phyloP scores from a whole-genome alignment of 2,329 filamentous ascomycete genomes.

The Colletotrichum viniferum region DNA sequence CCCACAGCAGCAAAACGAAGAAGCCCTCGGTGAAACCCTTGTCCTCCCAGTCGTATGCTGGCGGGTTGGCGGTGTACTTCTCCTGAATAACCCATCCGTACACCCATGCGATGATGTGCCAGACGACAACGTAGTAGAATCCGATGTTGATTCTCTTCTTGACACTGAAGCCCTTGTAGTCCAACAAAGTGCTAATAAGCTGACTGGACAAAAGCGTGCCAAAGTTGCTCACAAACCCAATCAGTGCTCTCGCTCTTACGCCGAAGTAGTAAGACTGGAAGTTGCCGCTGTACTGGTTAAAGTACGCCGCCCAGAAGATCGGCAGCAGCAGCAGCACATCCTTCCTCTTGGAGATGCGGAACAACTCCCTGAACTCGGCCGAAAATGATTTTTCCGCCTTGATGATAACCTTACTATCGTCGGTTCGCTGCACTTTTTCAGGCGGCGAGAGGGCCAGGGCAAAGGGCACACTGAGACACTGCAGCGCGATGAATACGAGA shows the following conservation, averaged over 20 bases:
- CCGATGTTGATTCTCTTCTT: slow-evolving; percentile 45
- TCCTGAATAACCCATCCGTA: slow-evolving; percentile 59
- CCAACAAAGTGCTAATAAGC: slow-evolving; percentile 47
- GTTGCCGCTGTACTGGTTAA: slow-evolving; percentile 43
- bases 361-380: slow-evolving; percentile 28
- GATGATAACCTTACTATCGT: slow-evolving; percentile 30
- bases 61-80: slow-evolving; percentile 48
- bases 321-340: slow-evolving; percentile 27
- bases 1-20: slow-evolving; percentile 53
- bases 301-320: slow-evolving; percentile 31
- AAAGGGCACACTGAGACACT: slow-evolving; percentile 30
- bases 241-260: slow-evolving; percentile 49
- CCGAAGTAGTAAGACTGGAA: slow-evolving; percentile 47
- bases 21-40: slow-evolving; percentile 50
- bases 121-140: slow-evolving; percentile 49
- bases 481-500: slow-evolving; percentile 31
- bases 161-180: slow-evolving; percentile 39
- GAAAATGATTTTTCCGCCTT: slow-evolving; percentile 24
- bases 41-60: slow-evolving; percentile 43
- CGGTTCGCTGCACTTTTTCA: slow-evolving; percentile 29
- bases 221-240: slow-evolving; percentile 44
- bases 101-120: slow-evolving; percentile 53
- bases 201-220: slow-evolving; percentile 45
- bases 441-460: slow-evolving; percentile 30
- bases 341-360: slow-evolving; percentile 20